Conservation (phyloP, 2,329 filamentous ascomycete genomes). For the Fusarium sororula region DNA sequence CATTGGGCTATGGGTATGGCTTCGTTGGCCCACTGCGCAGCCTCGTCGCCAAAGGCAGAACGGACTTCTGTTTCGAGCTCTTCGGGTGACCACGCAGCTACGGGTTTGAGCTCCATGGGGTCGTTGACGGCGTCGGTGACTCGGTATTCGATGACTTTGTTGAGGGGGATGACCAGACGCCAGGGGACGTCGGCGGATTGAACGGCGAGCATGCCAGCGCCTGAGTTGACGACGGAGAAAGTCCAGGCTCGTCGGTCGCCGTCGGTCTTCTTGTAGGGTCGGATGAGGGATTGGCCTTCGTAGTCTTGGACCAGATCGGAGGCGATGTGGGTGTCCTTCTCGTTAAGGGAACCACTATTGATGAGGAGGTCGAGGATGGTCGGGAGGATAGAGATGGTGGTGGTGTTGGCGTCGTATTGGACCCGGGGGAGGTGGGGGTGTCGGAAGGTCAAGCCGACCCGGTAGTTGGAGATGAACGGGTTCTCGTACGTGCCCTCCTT, state of each 20-base stretch:
- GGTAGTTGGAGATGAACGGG: slow-evolving; percentile 44
- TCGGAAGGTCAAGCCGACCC: slow-evolving; percentile 46
- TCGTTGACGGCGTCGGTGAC: slow-evolving; percentile 45
- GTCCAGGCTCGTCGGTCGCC: slow-evolving; percentile 46
- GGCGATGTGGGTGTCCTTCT: slow-evolving; percentile 38
- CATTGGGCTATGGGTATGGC: slow-evolving; percentile 37
- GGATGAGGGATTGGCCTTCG: slow-evolving; percentile 49
- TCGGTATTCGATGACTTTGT: slow-evolving; percentile 45
- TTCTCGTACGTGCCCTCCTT: slow-evolving; percentile 47
- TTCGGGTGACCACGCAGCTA: slow-evolving; percentile 42
- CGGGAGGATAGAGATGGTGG: slow-evolving; percentile 47
- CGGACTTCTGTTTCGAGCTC: slow-evolving; percentile 35
- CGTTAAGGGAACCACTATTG: slow-evolving; percentile 46
- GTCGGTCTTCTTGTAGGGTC: slow-evolving; percentile 38
- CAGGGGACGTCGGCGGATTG: slow-evolving; percentile 46
- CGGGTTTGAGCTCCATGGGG: slow-evolving; percentile 41
- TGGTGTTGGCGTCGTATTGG: slow-evolving; percentile 45
- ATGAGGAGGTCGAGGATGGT: slow-evolving; percentile 49
- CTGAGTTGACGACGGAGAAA: slow-evolving; percentile 49
- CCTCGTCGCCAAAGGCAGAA: slow-evolving; percentile 25
- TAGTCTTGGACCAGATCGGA: slow-evolving; percentile 46
- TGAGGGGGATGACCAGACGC: slow-evolving; percentile 46
- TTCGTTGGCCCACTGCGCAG: slow-evolving; percentile 44
- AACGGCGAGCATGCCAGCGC: slow-evolving; percentile 46
- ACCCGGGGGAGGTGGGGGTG: slow-evolving; percentile 47